Evolutionary conservation across 257 asterid genomes (phyloP), one percentile per base, ranked within the genome.

Genomic region (Solanum verrucosum): DNA sequence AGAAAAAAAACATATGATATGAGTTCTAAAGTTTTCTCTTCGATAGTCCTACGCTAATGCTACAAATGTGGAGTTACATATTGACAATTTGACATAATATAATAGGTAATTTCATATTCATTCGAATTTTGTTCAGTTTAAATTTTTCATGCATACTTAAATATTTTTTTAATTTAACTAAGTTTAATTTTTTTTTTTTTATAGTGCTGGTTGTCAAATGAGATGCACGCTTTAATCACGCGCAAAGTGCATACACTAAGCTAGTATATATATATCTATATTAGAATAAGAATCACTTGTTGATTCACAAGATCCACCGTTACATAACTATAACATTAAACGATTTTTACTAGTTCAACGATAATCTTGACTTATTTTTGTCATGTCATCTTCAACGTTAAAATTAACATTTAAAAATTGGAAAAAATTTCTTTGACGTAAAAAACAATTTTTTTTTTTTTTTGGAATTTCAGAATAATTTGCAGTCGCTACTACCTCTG

Each of bases 401-500:
- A 63, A 63, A 63, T 0, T n/a, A 63, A 63, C 3, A n/a, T 23
- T 63, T 63, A 4, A 9, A 63, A 63, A 63, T 9, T 63, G 13
- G 0, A 60, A 60, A 23, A 21, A 23, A 49, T 1, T 21, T 63
- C 3, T 63, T 9, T 10, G 16, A 63, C 6, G 13, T 1, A n/a
- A 2, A 10, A 63, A 9, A 9, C 0, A 21, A 3, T 21, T 23
- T 56, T 2, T 42, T 1, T 2, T 49, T 6, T 2, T 52, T 3
- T 21, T 59, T 3, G 2, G 1, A 59, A 56, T 21, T 20, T 21
- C 2, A 59, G 1, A 21, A 20, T 59, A 21, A 20, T 21, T 7
- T 21, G 0, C 5, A 1, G 4, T 59, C 3, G 4, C 27, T 7
- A 7, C 9, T 3, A 59, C 1, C 11, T 7, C 4, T 20, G 27